phyloP scores from a whole-genome alignment of 192 early-diverging fungal species.

The Coemansia sp. region DNA sequence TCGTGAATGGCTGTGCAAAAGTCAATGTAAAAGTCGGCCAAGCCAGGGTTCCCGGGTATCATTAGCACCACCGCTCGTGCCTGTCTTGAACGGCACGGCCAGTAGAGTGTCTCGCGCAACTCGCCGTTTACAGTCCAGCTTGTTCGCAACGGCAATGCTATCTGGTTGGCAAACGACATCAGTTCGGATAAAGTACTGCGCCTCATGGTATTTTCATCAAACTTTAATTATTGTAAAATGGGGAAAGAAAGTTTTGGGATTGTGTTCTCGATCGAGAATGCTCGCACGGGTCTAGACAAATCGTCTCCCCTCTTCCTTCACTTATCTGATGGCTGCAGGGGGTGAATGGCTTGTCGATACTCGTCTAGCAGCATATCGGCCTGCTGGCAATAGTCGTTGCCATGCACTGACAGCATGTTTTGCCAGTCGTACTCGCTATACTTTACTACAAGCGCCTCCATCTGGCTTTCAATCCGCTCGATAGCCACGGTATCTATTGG shows the following conservation, averaged over 20 bases:
- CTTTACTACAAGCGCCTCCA: constrained; percentile 6
- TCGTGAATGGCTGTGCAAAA: constrained; percentile 64
- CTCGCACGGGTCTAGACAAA: not conserved
- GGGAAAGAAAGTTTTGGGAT: constrained; percentile 6
- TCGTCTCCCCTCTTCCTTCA: not conserved
- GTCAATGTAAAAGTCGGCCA: constrained; percentile 76
- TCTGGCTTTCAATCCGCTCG: not conserved
- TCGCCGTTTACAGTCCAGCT: constrained; percentile 31
- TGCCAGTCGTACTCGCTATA: constrained; percentile 16
- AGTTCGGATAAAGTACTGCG: not conserved
- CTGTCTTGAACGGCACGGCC: constrained; percentile 22
- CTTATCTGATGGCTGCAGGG: too few relatives aligned
- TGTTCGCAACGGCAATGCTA: constrained; percentile 33
- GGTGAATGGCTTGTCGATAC: not conserved
- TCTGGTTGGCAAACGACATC: constrained; percentile 36
- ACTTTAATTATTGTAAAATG: not conserved
- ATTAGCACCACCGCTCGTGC: constrained; percentile 52
- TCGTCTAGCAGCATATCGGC: constrained; percentile 12
- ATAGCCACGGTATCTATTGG: not conserved
- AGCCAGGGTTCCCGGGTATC: constrained; percentile 75
- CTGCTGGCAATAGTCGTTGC: constrained; percentile 6
- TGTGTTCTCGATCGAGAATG: not conserved
- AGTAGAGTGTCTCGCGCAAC: constrained; percentile 45
- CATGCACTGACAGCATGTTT: constrained; percentile 3
- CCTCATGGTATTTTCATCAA: constrained; percentile 1